Evolutionary conservation across 306 rosid species (phyloP).

Genomic region (Glycyrrhiza uralensis): DNA sequence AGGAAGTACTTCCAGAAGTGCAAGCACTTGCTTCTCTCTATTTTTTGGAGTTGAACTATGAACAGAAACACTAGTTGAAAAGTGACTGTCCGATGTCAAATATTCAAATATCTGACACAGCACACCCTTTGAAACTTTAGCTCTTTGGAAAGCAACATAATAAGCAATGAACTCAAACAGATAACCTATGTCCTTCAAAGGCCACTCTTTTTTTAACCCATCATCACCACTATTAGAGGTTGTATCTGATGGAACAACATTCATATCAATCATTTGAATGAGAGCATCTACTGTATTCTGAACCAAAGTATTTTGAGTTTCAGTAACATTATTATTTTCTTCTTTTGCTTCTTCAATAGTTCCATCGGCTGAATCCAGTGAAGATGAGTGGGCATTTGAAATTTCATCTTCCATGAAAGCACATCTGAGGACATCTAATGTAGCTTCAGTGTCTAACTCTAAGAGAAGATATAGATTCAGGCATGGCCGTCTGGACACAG

Average conservation of each 20-base stretch:
- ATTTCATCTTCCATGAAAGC: slow-evolving; percentile 64
- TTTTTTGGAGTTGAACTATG: slow-evolving; percentile 43
- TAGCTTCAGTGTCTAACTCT: slow-evolving; percentile 80
- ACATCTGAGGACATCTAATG: slow-evolving; percentile 70
- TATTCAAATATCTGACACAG: slow-evolving; percentile 72
- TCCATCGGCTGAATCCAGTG: slow-evolving; percentile 37
- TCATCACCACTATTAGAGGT: slow-evolving; percentile 35
- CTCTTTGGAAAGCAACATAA: slow-evolving; percentile 73
- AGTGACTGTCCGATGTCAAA: slow-evolving; percentile 55
- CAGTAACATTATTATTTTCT: slow-evolving; percentile 35
- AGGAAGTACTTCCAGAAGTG: slow-evolving; percentile 78
- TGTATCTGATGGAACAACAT: slow-evolving; percentile 42
- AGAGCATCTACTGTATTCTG: slow-evolving; percentile 79
- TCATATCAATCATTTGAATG: slow-evolving; percentile 51
- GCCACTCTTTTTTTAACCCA: slow-evolving; percentile 49
- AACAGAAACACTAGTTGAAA: slow-evolving; percentile 33
- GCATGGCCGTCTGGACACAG: slow-evolving; percentile 32
- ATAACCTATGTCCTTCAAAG: slow-evolving; percentile 65
- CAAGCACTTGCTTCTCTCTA: slow-evolving; percentile 88
- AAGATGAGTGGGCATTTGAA: slow-evolving; percentile 37
- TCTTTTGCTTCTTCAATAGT: slow-evolving; percentile 26
- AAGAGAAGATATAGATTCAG: slow-evolving; percentile 68
- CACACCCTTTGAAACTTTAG: slow-evolving; percentile 61
- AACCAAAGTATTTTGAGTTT: slow-evolving; percentile 47
- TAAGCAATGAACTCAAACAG: slow-evolving; percentile 76